A percentile compares a stretch with the other conserved stretches of the same genome.
Conservation (phyloP, 495 filamentous ascomycete species). For the Talaromyces thailandensis region DNA sequence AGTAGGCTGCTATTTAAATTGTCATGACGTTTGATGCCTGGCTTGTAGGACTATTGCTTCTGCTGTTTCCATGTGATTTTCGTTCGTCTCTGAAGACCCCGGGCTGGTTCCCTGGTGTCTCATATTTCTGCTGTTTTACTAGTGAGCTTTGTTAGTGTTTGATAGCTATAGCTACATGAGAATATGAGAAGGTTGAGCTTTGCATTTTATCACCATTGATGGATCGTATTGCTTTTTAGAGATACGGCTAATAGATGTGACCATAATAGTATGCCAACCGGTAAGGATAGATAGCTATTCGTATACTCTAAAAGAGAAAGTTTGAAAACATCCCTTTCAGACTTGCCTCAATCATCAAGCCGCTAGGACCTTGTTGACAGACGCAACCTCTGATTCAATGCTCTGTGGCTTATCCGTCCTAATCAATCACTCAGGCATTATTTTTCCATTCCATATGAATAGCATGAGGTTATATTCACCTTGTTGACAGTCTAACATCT, state of each 20-base stretch:
- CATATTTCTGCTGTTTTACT: background rate
- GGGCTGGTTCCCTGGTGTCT: background rate
- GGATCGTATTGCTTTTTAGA: background rate
- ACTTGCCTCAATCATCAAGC: background rate
- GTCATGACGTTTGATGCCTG: background rate
- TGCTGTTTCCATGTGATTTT: background rate
- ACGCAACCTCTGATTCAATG: conserved; percentile 12
- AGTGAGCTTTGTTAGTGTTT: background rate
- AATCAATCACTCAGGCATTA: background rate
- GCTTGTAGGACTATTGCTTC: background rate
- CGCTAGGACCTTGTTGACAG: conserved; percentile 15
- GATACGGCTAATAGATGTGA: background rate
- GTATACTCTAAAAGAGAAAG: background rate
- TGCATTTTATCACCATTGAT: background rate
- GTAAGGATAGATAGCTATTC: background rate
- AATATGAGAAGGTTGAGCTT: background rate
- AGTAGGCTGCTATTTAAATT: background rate
- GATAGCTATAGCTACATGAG: background rate
- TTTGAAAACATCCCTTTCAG: too few species aligned
- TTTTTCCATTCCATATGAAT: background rate
- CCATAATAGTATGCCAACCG: background rate
- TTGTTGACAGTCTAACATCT: conserved; percentile 69
- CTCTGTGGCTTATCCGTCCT: conserved; percentile 21
- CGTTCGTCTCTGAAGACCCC: background rate
- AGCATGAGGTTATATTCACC: conserved; percentile 37